A percentile compares a stretch with the other conserved stretches of the same genome.
Conservation (phyloP, 106 monocot species). For the Acanthochlamys bracteata region DNA sequence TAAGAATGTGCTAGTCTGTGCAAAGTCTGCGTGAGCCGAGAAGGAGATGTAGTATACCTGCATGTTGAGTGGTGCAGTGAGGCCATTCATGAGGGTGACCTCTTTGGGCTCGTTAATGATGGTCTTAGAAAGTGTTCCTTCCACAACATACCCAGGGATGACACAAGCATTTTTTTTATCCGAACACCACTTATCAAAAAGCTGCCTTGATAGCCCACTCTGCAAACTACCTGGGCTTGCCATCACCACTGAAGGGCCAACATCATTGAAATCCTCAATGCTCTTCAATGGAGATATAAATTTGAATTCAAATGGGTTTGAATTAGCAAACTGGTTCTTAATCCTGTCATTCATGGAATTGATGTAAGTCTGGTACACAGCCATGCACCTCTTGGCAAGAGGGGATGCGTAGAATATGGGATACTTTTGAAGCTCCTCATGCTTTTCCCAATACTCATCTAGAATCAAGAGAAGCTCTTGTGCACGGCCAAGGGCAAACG, state of each 20-base stretch:
- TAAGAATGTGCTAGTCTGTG: conserved; percentile 84
- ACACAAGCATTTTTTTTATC: conserved; percentile 95
- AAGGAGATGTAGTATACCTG: conserved; percentile 92
- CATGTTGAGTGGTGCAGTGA: conserved; percentile 91
- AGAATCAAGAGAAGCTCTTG: conserved; percentile 97
- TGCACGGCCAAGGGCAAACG: conserved; percentile 91
- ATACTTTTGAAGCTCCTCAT: conserved; percentile 85
- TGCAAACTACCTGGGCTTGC: conserved; percentile 92
- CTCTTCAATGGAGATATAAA: conserved; percentile 88
- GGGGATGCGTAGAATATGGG: conserved; percentile 97
- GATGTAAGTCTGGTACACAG: conserved; percentile 98
- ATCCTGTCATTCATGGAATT: conserved; percentile 98
- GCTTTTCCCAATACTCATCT: conserved; percentile 91
- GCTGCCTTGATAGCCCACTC: conserved; percentile 90
- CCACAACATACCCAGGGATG: conserved; percentile 94
- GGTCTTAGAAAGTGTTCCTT: conserved; percentile 84
- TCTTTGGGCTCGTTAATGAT: conserved; percentile 98
- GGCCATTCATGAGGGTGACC: conserved; percentile 94
- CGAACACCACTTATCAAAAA: conserved; percentile 96
- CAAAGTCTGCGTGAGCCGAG: conserved; percentile 94
- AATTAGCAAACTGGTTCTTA: conserved; percentile 68
- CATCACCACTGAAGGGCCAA: conserved; percentile 97
- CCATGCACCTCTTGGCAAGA: conserved; percentile 95
- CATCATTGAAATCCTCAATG: conserved; percentile 87
- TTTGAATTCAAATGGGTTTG: conserved; percentile 94